Conservation (phyloP, 164 flowering plant genomes). For the Paratinospora sagittata region DNA sequence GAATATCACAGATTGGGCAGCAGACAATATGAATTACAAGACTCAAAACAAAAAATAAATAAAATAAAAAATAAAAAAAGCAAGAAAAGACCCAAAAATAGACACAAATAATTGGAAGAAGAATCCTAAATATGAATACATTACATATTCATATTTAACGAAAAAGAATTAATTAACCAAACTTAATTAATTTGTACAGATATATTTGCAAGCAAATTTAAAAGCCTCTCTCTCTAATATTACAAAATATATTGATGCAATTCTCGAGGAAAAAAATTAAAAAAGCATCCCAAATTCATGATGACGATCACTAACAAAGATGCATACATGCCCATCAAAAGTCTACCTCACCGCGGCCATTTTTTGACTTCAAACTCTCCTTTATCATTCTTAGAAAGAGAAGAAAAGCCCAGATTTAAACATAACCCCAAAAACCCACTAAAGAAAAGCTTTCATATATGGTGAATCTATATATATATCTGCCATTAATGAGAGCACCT, state of each 20-base stretch:
- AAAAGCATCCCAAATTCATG: conserved; percentile 4
- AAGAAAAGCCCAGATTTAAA: neutral
- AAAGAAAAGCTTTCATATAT: neutral
- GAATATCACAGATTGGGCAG: neutral
- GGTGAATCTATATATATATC: neutral
- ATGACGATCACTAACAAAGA: neutral
- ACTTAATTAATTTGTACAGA: conserved; percentile 1
- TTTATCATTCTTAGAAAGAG: neutral
- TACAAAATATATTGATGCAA: conserved; percentile 13
- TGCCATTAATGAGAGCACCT: too few relatives aligned
- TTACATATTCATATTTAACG: neutral
- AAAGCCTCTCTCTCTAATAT: conserved; percentile 6
- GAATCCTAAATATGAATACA: neutral
- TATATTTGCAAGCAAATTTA: neutral
- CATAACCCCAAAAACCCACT: too few relatives aligned
- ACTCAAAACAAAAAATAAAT: neutral
- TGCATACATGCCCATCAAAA: neutral
- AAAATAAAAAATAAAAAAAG: too few relatives aligned
- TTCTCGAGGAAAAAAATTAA: conserved; percentile 17
- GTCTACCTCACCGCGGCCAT: neutral
- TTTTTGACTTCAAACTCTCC: conserved; percentile 9
- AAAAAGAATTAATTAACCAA: neutral
- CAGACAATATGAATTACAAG: neutral
- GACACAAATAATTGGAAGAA: neutral
- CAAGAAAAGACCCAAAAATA: neutral